These are phyloP conservation scores for Anethum foeniculum DNA, from an alignment of 140 eudicot genomes.

Conservation along the genomic window DNA sequence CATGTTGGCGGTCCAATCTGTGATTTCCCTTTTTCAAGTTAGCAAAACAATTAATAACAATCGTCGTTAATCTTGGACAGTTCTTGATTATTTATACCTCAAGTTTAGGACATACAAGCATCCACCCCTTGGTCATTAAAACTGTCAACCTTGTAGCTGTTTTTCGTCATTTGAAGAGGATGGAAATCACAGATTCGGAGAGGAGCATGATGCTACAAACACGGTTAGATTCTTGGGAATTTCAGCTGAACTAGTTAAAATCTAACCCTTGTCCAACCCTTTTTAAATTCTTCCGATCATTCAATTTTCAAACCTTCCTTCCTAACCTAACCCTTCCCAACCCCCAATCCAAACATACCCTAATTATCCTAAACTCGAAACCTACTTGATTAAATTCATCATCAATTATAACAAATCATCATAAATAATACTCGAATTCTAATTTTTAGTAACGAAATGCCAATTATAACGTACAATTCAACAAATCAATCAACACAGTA, in stretches of 20 bases:
- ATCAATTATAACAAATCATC: not conserved
- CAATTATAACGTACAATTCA: not conserved
- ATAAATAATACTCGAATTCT: no score
- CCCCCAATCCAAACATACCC: not conserved
- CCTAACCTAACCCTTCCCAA: not conserved
- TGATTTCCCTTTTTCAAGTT: not conserved
- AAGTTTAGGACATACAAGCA: no score
- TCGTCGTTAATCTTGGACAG: not conserved
- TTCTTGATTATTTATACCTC: no score
- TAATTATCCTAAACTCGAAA: not conserved
- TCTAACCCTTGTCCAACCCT: no score
- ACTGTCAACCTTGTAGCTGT: no score
- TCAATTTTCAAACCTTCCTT: no score
- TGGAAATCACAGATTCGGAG: not conserved
- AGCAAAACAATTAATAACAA: no score
- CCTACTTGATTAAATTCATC: not conserved
- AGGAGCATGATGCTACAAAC: not conserved
- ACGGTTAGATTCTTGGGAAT: no score
- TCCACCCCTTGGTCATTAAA: no score
- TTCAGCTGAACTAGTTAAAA: no score
- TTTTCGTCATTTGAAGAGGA: no score
- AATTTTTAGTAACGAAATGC: not conserved
- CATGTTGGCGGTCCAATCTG: not conserved
- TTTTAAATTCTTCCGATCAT: no score
- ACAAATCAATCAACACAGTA: not conserved